Evolutionary conservation across 2,329 filamentous ascomycete genomes (phyloP).

Genomic region (Orbilia oligospora): DNA sequence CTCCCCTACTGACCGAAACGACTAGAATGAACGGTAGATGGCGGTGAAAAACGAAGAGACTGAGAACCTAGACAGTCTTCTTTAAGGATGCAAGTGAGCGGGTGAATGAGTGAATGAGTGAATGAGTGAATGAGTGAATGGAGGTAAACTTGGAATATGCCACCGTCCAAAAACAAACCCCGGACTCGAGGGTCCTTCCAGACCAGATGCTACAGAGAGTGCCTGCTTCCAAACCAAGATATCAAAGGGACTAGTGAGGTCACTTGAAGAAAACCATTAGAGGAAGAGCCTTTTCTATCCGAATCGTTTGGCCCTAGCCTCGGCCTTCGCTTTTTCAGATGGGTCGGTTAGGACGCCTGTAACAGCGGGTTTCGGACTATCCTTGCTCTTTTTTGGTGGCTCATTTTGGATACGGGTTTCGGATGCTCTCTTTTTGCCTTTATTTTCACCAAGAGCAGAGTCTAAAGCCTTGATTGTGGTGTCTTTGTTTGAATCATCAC

Average conservation of each 20-base stretch:
- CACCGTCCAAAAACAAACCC: not conserved
- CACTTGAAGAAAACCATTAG: not conserved
- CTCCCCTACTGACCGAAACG: conserved; percentile 33
- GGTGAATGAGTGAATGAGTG: not conserved
- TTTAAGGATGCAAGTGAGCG: not conserved
- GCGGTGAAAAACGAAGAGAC: not conserved
- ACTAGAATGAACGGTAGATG: conserved; percentile 22
- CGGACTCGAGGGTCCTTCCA: not conserved
- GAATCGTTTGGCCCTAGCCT: conserved; percentile 58
- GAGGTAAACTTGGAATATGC: not conserved
- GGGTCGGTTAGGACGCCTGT: conserved; percentile 52
- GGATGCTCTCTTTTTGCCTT: conserved; percentile 52
- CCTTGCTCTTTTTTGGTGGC: conserved; percentile 57
- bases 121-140: not conserved
- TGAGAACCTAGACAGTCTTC: not conserved
- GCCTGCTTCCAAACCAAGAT: not conserved
- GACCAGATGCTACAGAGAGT: no score
- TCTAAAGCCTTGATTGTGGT: conserved; percentile 49
- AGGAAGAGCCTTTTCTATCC: conserved; percentile 8
- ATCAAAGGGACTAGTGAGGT: not conserved
- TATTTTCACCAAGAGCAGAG: conserved; percentile 55
- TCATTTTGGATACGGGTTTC: conserved; percentile 54
- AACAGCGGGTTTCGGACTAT: conserved; percentile 27
- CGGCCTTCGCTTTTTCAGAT: conserved; percentile 58
- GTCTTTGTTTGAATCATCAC: conserved; percentile 28